Evolutionary conservation across 176 grass and related monocot genomes (phyloP).

Genomic region (Tuctoria greenei): DNA sequence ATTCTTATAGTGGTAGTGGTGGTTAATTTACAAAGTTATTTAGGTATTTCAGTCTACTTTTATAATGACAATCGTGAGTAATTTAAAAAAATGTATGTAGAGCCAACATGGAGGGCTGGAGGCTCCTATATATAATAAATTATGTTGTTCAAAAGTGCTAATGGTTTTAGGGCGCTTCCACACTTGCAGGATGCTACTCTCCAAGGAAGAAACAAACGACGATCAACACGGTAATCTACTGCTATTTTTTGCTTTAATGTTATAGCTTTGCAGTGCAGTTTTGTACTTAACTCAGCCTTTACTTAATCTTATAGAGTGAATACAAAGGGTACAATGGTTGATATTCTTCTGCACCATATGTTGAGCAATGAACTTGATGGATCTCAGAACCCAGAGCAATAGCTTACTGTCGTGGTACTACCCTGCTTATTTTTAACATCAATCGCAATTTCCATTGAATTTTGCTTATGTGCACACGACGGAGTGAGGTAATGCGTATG

Average conservation of each 20-base stretch:
- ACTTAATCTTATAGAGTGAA: slow-evolving; percentile 42
- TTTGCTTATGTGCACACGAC: background rate
- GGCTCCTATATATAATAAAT: too few relatives aligned
- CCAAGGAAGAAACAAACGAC: slow-evolving; percentile 30
- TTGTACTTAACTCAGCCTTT: slow-evolving; percentile 14
- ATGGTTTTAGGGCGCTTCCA: background rate
- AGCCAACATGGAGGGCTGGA: too few relatives aligned
- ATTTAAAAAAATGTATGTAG: too few relatives aligned
- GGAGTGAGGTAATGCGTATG: background rate
- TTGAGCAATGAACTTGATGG: slow-evolving; percentile 69
- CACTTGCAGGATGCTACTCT: slow-evolving; percentile 31
- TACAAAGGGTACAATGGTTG: slow-evolving; percentile 68
- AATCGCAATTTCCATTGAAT: slow-evolving; percentile 20
- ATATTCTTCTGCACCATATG: slow-evolving; percentile 95
- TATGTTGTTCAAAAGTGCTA: slow-evolving; percentile 1
- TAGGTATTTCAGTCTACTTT: too few relatives aligned
- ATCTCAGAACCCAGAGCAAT: slow-evolving; percentile 51
- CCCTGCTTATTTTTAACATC: slow-evolving; percentile 12
- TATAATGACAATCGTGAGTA: too few relatives aligned
- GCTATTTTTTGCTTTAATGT: slow-evolving; percentile 22
- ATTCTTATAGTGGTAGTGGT: too few relatives aligned
- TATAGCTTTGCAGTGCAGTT: slow-evolving; percentile 2
- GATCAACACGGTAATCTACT: slow-evolving; percentile 57
- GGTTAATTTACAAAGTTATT: too few relatives aligned
- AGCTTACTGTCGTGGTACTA: slow-evolving; percentile 38